These are phyloP conservation scores for Phialocephala subalpina DNA, from an alignment of 2,329 filamentous ascomycete species.

Conservation along the genomic window DNA sequence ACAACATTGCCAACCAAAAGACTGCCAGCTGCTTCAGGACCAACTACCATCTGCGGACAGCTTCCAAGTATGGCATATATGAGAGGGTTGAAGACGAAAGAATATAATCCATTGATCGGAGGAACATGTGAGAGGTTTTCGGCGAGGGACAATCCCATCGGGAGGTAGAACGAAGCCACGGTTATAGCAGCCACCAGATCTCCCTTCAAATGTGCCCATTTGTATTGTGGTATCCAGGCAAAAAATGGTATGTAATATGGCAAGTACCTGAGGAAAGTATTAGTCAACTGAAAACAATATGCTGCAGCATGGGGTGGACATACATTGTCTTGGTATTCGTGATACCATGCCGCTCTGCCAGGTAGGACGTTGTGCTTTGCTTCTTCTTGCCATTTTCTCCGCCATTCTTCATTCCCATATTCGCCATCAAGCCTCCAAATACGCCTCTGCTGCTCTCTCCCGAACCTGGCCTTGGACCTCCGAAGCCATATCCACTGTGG, in stretches of 20 bases:
- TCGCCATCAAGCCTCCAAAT: conserved; percentile 36
- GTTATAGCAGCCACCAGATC: conserved; percentile 90
- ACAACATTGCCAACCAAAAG: conserved; percentile 89
- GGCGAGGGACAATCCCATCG: conserved; percentile 93
- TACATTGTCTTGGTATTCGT: conserved; percentile 79
- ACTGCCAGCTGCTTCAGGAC: conserved; percentile 92
- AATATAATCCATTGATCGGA: conserved; percentile 92
- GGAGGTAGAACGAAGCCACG: conserved; percentile 98
- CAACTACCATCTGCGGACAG: conserved; percentile 91
- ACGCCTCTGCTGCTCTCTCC: conserved; percentile 32
- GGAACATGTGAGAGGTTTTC: conserved; percentile 92
- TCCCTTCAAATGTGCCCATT: conserved; percentile 80
- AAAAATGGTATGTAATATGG: conserved; percentile 93
- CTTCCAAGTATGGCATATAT: conserved; percentile 92
- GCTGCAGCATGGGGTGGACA: conserved; percentile 38
- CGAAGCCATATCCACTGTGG: conserved; percentile 34
- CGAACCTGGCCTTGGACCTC: conserved; percentile 27
- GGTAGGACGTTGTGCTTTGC: conserved; percentile 74
- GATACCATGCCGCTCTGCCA: conserved; percentile 78
- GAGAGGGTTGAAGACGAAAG: conserved; percentile 91
- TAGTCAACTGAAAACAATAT: not conserved
- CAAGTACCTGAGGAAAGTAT: conserved; percentile 69
- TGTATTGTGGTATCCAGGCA: conserved; percentile 91
- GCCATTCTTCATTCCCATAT: conserved; percentile 35
- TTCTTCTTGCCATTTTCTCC: conserved; percentile 56